phyloP scores from a whole-genome alignment of 148 eudicot genomes.

The Salicornia ramosissima region DNA sequence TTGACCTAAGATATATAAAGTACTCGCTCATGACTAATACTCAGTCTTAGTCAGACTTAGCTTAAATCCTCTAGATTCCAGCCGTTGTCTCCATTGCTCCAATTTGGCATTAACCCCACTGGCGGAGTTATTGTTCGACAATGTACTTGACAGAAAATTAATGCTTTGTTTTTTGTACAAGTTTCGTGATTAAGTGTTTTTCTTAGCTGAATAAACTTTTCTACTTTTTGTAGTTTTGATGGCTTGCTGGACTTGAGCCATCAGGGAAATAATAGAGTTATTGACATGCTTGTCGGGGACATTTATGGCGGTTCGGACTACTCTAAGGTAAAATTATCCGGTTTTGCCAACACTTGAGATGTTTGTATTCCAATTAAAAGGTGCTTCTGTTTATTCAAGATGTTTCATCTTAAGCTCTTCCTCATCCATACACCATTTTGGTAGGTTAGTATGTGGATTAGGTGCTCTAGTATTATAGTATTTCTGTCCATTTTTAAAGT shows the following conservation, averaged over 20 bases:
- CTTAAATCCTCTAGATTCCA: too few species aligned
- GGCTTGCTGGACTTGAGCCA: constrained; percentile 86
- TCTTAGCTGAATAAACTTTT: constrained; percentile 5
- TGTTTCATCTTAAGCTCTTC: not conserved
- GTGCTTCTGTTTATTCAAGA: not conserved
- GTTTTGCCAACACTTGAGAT: not conserved
- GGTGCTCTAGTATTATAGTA: not conserved
- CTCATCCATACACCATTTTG: not conserved
- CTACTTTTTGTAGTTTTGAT: constrained; percentile 58
- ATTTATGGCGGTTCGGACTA: constrained; percentile 83
- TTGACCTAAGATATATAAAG: too few species aligned
- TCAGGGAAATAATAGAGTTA: constrained; percentile 69
- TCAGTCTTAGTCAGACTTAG: too few species aligned
- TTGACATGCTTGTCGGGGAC: constrained; percentile 98
- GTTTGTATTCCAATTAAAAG: not conserved
- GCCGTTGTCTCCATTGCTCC: too few species aligned
- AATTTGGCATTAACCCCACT: too few species aligned
- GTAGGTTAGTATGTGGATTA: not conserved
- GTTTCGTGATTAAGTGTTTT: not conserved
- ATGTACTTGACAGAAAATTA: not conserved
- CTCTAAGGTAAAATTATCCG: constrained; percentile 51
- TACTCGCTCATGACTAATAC: too few species aligned
- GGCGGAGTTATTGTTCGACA: too few species aligned
- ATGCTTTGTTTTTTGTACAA: not conserved
- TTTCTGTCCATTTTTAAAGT: not conserved